These are phyloP conservation scores for Colletotrichum phormii DNA, from an alignment of 2,329 filamentous ascomycete genomes.

Conservation along the genomic window DNA sequence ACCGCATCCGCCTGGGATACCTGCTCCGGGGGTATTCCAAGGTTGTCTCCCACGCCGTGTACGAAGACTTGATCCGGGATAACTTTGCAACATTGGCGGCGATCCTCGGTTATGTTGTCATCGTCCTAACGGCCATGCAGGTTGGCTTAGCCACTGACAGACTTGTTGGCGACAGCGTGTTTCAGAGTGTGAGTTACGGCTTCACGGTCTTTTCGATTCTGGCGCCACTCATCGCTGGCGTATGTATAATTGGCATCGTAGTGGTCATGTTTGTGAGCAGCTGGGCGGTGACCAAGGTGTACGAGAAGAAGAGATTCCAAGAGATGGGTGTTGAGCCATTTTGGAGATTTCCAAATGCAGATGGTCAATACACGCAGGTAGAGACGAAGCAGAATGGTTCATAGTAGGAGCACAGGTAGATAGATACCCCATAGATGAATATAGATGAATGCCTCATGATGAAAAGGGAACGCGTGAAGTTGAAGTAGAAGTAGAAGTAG, in stretches of 20 bases:
- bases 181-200: conserved; percentile 57
- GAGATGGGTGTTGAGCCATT: conserved; percentile 36
- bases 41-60: conserved; percentile 31
- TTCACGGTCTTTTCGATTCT: conserved; percentile 62
- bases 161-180: conserved; percentile 49
- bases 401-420: background rate
- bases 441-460: background rate
- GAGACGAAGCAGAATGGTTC: background rate
- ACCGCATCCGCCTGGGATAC: conserved; percentile 42
- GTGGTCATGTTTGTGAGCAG: conserved; percentile 35
- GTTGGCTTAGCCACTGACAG: conserved; percentile 53
- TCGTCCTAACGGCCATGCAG: conserved; percentile 63
- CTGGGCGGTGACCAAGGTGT: conserved; percentile 34
- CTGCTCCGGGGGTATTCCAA: conserved; percentile 33
- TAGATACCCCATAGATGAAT: background rate
- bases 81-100: conserved; percentile 30
- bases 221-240: conserved; percentile 47
- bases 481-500: background rate
- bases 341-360: conserved; percentile 23
- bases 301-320: conserved; percentile 42
- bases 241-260: conserved; percentile 40
- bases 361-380: conserved; percentile 8
- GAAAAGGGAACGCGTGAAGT: background rate
- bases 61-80: conserved; percentile 32
- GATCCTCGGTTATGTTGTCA: conserved; percentile 49